Evolutionary conservation across 2,329 filamentous ascomycete genomes (phyloP).

Genomic region (Colletotrichum graminicola): DNA sequence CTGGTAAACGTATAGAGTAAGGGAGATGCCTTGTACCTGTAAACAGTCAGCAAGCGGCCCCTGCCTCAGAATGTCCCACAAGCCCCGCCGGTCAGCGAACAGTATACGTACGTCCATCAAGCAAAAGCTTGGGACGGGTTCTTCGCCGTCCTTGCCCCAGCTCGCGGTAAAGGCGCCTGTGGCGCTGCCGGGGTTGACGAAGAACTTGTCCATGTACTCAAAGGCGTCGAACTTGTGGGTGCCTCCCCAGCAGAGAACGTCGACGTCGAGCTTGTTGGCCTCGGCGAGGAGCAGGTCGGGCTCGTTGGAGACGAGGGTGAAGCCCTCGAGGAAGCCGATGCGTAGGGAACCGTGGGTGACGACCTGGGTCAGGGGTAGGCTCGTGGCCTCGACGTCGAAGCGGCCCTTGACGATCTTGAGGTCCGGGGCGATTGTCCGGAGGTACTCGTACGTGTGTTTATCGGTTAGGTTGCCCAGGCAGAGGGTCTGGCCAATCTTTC

Average conservation of each 20-base stretch:
- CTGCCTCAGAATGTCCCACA: neutral
- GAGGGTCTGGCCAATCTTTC: constrained; percentile 85
- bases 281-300: constrained; percentile 76
- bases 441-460: constrained; percentile 83
- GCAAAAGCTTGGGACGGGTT: constrained; percentile 91
- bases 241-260: constrained; percentile 77
- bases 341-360: constrained; percentile 75
- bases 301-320: constrained; percentile 75
- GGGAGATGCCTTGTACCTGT: constrained; percentile 93
- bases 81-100: neutral
- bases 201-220: constrained; percentile 81
- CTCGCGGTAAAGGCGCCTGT: constrained; percentile 73
- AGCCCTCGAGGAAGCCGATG: constrained; percentile 76
- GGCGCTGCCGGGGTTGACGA: constrained; percentile 76
- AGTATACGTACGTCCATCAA: constrained; percentile 90
- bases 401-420: constrained; percentile 78
- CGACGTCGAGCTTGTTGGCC: constrained; percentile 76
- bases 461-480: constrained; percentile 86
- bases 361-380: constrained; percentile 73
- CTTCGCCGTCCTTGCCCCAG: constrained; percentile 71
- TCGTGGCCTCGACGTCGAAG: constrained; percentile 75
- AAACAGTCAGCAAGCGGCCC: constrained; percentile 44
- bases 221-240: constrained; percentile 78
- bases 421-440: constrained; percentile 79
- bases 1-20: constrained; percentile 96